These are phyloP conservation scores for Mucor sp. DNA, from an alignment of 371 early-diverging fungal species.

Conservation along the genomic window DNA sequence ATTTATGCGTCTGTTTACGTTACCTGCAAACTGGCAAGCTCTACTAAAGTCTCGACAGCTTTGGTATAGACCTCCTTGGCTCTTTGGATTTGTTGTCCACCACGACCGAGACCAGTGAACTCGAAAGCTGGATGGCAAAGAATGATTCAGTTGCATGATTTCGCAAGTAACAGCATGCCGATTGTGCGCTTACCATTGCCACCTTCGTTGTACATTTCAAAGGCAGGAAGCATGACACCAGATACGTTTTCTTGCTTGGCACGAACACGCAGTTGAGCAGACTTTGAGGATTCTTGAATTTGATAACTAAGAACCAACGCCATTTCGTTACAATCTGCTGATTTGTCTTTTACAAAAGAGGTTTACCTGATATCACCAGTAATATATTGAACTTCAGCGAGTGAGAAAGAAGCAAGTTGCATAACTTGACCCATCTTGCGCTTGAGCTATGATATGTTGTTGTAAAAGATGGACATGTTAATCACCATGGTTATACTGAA, in stretches of 20 bases:
- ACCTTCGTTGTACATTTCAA: conserved; percentile 87
- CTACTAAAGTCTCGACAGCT: conserved; percentile 93
- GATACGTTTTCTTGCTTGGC: conserved; percentile 97
- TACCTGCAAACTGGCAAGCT: conserved; percentile 95
- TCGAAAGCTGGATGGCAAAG: conserved; percentile 72
- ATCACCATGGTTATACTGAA: background rate
- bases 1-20: background rate
- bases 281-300: conserved; percentile 91
- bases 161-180: background rate
- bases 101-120: conserved; percentile 95
- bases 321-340: background rate
- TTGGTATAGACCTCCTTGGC: conserved; percentile 94
- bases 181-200: conserved; percentile 65
- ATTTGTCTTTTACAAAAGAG: background rate
- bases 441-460: conserved; percentile 20
- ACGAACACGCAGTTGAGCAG: conserved; percentile 88
- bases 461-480: background rate
- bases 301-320: conserved; percentile 69
- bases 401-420: conserved; percentile 97
- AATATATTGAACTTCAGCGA: conserved; percentile 97
- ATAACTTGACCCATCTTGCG: conserved; percentile 92
- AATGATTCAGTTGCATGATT: background rate
- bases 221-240: conserved; percentile 94
- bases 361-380: conserved; percentile 93
- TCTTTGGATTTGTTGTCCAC: conserved; percentile 96